These are phyloP conservation scores for Monosporozyma unispora DNA, from an alignment of 805 yeast species.

Conservation along the genomic window DNA sequence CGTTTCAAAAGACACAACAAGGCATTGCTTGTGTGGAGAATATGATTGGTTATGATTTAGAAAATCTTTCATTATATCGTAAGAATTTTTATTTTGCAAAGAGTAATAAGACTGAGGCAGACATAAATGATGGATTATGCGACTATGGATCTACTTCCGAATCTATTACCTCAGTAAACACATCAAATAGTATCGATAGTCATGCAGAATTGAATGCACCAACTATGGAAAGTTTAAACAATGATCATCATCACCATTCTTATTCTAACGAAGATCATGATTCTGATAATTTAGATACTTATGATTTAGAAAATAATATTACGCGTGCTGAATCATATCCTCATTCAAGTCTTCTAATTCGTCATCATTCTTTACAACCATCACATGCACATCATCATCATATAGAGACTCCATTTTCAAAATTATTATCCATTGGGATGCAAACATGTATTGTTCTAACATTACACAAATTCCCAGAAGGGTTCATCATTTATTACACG, in stretches of 20 bases:
- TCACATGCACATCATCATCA: constrained; percentile 60
- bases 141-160: not conserved
- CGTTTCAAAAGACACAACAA: not conserved
- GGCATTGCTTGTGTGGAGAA: constrained; percentile 27
- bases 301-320: not conserved
- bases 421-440: constrained; percentile 76
- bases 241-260: not conserved
- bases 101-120: not conserved
- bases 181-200: not conserved
- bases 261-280: not conserved
- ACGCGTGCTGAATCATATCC: not conserved
- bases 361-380: constrained; percentile 1
- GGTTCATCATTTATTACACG: constrained; percentile 71
- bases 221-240: not conserved
- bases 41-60: constrained; percentile 30
- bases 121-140: not conserved
- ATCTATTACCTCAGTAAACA: not conserved
- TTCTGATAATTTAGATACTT: not conserved
- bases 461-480: constrained; percentile 90
- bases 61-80: constrained; percentile 28
- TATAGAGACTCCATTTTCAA: constrained; percentile 64
- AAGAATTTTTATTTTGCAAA: constrained; percentile 19
- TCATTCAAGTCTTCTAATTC: not conserved
- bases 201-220: not conserved
- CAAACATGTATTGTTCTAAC: constrained; percentile 86